These are phyloP conservation scores for Talaromyces borbonicus DNA, from an alignment of 495 filamentous ascomycete species.

Conservation along the genomic window DNA sequence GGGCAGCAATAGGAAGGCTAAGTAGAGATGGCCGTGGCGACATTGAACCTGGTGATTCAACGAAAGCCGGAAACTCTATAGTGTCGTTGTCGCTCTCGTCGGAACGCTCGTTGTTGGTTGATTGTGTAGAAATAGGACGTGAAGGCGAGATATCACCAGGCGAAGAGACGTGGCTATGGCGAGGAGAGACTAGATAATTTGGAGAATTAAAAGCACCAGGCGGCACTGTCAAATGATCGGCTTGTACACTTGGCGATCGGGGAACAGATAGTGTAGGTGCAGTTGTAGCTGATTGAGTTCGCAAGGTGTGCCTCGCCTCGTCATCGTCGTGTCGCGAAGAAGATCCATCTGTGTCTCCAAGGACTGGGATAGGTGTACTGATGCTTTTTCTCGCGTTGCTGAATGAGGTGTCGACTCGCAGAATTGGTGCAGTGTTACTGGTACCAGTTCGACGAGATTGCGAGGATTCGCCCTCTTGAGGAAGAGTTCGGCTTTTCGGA, in stretches of 20 bases:
- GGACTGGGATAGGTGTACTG: not conserved
- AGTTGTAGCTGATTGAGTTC: not conserved
- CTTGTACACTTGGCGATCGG: conserved; percentile 13
- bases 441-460: conserved; percentile 52
- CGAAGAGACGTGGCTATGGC: conserved; percentile 12
- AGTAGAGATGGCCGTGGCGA: conserved; percentile 43
- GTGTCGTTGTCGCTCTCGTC: conserved; percentile 11
- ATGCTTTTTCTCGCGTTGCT: not conserved
- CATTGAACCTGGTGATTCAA: conserved; percentile 31
- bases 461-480: conserved; percentile 18
- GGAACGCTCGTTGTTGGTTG: not conserved
- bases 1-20: conserved; percentile 38
- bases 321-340: not conserved
- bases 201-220: conserved; percentile 25
- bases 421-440: conserved; percentile 46
- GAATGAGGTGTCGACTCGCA: conserved; percentile 31
- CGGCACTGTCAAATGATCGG: conserved; percentile 24
- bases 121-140: not conserved
- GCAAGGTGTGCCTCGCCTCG: not conserved
- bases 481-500: conserved; percentile 4
- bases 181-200: conserved; percentile 31
- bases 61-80: conserved; percentile 43
- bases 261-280: conserved; percentile 1
- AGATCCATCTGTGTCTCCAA: not conserved
- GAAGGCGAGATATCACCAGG: conserved; percentile 5